phyloP scores from a whole-genome alignment of 345 rosid genomes.

The Psidium friedrichsthalianum region DNA sequence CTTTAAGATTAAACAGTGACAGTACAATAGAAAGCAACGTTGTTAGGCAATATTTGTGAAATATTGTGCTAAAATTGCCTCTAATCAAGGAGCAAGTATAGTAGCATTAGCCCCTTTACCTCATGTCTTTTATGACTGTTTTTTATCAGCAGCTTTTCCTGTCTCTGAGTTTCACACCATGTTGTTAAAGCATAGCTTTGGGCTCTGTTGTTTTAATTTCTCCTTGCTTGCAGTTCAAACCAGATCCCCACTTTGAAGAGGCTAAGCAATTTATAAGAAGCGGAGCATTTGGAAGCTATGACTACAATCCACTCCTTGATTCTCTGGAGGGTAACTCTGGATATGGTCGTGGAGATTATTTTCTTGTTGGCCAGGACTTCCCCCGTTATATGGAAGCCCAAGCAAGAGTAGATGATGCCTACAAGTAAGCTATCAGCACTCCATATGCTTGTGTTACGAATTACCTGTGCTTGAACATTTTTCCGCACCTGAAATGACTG shows the following conservation, averaged over 20 bases:
- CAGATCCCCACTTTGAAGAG: conserved; percentile 92
- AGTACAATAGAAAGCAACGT: neutral
- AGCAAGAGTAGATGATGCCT: conserved; percentile 70
- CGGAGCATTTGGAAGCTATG: conserved; percentile 84
- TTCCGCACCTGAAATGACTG: neutral
- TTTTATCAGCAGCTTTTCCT: neutral
- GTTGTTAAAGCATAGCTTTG: neutral
- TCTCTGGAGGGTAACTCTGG: conserved; percentile 92
- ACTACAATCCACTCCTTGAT: conserved; percentile 83
- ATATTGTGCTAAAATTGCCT: neutral
- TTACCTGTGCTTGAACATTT: neutral
- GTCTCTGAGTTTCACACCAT: neutral
- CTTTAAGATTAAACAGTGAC: neutral
- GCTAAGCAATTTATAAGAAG: conserved; percentile 81
- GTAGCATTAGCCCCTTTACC: neutral
- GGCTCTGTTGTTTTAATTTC: neutral
- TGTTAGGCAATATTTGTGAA: neutral
- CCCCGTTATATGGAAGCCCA: conserved; percentile 82
- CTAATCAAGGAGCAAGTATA: neutral
- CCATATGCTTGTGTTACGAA: neutral
- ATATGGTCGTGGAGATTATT: conserved; percentile 90
- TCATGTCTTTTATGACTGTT: neutral
- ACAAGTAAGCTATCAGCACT: conserved; percentile 47
- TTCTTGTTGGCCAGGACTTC: conserved; percentile 89
- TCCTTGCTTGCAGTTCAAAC: conserved; percentile 55